These are phyloP conservation scores for Truncatella angustata DNA, from an alignment of 2,329 filamentous ascomycete genomes.

Conservation along the genomic window DNA sequence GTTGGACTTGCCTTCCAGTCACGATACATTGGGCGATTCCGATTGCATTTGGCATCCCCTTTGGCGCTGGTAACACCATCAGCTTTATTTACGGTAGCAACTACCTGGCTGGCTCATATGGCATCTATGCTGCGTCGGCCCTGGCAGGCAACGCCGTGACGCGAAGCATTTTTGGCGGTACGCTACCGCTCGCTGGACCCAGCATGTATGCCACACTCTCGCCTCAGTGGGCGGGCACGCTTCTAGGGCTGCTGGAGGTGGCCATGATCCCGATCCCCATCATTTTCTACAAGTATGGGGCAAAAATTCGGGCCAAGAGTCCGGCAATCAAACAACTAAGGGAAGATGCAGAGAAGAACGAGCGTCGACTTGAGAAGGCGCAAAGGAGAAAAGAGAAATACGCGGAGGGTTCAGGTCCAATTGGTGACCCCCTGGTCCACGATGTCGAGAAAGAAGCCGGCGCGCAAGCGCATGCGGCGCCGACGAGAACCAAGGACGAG, in stretches of 20 bases:
- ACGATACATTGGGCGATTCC: conserved; percentile 81
- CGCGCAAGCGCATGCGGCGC: background rate
- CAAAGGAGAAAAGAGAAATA: conserved; percentile 21
- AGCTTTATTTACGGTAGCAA: conserved; percentile 82
- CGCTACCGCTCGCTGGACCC: conserved; percentile 71
- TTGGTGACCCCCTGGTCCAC: background rate
- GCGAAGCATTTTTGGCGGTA: conserved; percentile 71
- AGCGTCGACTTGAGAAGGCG: conserved; percentile 30
- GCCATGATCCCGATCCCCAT: conserved; percentile 76
- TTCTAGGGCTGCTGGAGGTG: conserved; percentile 72
- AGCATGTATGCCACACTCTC: conserved; percentile 68
- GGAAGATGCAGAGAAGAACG: conserved; percentile 42
- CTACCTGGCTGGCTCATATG: conserved; percentile 76
- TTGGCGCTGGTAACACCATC: conserved; percentile 72
- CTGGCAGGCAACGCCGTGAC: conserved; percentile 78
- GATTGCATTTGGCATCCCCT: conserved; percentile 75
- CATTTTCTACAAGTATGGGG: conserved; percentile 68
- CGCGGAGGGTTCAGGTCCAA: conserved; percentile 1
- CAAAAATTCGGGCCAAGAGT: conserved; percentile 50
- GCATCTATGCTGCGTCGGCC: conserved; percentile 78
- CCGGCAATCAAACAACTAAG: conserved; percentile 43
- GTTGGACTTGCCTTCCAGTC: conserved; percentile 79
- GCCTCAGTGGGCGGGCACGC: conserved; percentile 75
- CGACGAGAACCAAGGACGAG: background rate
- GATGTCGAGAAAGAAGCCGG: conserved; percentile 8